Evolutionary conservation across 805 yeast genomes (phyloP).

Genomic region (Candida xiaguanensis): DNA sequence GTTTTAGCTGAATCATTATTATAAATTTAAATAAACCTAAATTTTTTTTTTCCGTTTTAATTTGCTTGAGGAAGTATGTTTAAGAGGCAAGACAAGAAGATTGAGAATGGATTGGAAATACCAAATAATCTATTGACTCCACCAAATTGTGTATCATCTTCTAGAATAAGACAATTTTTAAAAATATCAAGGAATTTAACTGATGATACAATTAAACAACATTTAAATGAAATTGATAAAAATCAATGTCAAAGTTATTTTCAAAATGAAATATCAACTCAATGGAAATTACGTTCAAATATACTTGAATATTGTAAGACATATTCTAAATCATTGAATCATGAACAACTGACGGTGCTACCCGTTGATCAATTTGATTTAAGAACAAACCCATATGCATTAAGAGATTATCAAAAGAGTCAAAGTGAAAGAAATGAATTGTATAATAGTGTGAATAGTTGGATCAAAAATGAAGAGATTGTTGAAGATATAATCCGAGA

Average conservation of each 20-base stretch:
- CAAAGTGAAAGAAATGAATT: slow-evolving; percentile 20
- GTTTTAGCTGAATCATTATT: slow-evolving; percentile 1
- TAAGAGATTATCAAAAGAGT: slow-evolving; percentile 18
- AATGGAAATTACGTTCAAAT: slow-evolving; percentile 32
- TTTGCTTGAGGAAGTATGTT: background rate
- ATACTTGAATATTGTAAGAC: slow-evolving; percentile 28
- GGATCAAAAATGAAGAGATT: slow-evolving; percentile 33
- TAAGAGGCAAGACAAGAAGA: background rate
- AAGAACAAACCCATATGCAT: slow-evolving; percentile 39
- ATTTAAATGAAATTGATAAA: slow-evolving; percentile 27
- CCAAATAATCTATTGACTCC: slow-evolving; percentile 18
- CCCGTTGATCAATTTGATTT: slow-evolving; percentile 21
- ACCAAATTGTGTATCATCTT: slow-evolving; percentile 31
- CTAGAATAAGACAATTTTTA: slow-evolving; percentile 35
- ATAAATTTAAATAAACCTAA: no score
- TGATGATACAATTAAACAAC: slow-evolving; percentile 39
- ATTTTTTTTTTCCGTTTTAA: background rate
- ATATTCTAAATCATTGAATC: slow-evolving; percentile 23
- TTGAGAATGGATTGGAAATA: background rate
- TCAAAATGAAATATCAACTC: slow-evolving; percentile 24
- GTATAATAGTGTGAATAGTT: slow-evolving; percentile 28
- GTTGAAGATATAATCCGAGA: slow-evolving; percentile 33
- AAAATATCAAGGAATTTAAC: slow-evolving; percentile 35
- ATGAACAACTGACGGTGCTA: slow-evolving; percentile 9
- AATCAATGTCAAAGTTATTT: slow-evolving; percentile 28